Percentiles rank a stretch among this genome's conserved stretches.
Conservation (phyloP, 2,329 filamentous ascomycete species). For the Alternaria sp. region DNA sequence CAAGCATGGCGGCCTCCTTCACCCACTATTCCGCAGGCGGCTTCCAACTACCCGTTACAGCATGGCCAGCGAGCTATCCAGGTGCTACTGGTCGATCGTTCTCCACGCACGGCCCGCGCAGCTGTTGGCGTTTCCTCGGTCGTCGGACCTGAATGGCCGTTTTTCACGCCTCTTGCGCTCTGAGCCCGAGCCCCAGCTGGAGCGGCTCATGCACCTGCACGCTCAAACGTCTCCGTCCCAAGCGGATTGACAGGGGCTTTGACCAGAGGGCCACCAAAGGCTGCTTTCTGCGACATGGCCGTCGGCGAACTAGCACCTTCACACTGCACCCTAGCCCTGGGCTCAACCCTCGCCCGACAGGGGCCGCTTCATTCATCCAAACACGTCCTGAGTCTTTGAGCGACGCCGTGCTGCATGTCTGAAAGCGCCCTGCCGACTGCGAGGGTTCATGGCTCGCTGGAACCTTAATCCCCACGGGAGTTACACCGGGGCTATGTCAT, state of each 20-base stretch:
- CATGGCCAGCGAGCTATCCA: slow-evolving; percentile 14
- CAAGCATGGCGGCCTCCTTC: not conserved
- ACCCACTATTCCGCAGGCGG: slow-evolving; percentile 12
- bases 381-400: not conserved
- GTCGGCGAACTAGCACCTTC: slow-evolving; percentile 12
- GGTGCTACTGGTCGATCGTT: slow-evolving; percentile 32
- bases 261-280: slow-evolving; percentile 19
- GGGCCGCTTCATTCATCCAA: slow-evolving; percentile 1
- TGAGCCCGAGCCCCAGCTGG: slow-evolving; percentile 29
- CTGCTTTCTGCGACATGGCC: slow-evolving; percentile 15
- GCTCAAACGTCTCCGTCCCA: slow-evolving; percentile 39
- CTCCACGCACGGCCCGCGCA: slow-evolving; percentile 37
- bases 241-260: slow-evolving; percentile 24
- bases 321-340: slow-evolving; percentile 4
- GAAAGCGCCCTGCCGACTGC: slow-evolving; percentile 17
- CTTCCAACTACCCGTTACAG: slow-evolving; percentile 19
- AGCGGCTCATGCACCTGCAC: slow-evolving; percentile 36
- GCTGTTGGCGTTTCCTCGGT: slow-evolving; percentile 26
- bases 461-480: slow-evolving; percentile 44
- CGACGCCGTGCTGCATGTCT: not conserved
- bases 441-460: slow-evolving; percentile 37
- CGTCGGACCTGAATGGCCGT: slow-evolving; percentile 34
- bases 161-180: slow-evolving; percentile 30
- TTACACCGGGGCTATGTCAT: slow-evolving; percentile 51
- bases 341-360: slow-evolving; percentile 15